Evolutionary conservation across 805 yeast species (phyloP).

Genomic region (Brettanomyces nanus): DNA sequence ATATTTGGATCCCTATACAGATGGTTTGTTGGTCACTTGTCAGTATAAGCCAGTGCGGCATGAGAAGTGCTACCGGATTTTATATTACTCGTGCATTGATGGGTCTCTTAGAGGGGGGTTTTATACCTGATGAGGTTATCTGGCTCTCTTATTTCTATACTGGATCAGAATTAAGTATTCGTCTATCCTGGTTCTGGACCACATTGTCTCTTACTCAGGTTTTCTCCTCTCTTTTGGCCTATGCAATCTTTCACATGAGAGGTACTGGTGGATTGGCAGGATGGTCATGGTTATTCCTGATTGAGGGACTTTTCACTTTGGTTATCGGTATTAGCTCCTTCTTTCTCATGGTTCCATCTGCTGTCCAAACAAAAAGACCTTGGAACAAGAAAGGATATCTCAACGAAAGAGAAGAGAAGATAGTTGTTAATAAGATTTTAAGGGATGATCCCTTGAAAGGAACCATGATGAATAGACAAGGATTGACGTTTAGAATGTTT

Average conservation of each 20-base stretch:
- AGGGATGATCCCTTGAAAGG: conserved; percentile 60
- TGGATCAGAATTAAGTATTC: conserved; percentile 44
- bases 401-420: conserved; percentile 46
- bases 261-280: conserved; percentile 38
- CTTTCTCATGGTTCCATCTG: conserved; percentile 27
- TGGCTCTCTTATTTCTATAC: conserved; percentile 66
- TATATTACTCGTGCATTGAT: conserved; percentile 41
- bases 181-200: conserved; percentile 55
- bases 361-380: conserved; percentile 21
- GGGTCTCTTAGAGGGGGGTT: conserved; percentile 61
- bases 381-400: conserved; percentile 31
- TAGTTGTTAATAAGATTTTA: conserved; percentile 48
- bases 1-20: conserved; percentile 53
- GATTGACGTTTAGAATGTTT: conserved; percentile 34
- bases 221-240: conserved; percentile 35
- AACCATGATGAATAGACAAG: conserved; percentile 56
- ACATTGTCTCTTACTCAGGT: conserved; percentile 42
- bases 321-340: conserved; percentile 35
- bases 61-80: conserved; percentile 35
- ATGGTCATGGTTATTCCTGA: conserved; percentile 60
- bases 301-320: conserved; percentile 55
- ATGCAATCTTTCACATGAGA: conserved; percentile 44
- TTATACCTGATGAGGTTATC: conserved; percentile 53
- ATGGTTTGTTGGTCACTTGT: conserved; percentile 49
- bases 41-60: conserved; percentile 42